Evolutionary conservation across 225 moss, liverwort and hornwort species (phyloP), one percentile per base, ranked within the genome.

Genomic region (Pleurozium schreberi): DNA sequence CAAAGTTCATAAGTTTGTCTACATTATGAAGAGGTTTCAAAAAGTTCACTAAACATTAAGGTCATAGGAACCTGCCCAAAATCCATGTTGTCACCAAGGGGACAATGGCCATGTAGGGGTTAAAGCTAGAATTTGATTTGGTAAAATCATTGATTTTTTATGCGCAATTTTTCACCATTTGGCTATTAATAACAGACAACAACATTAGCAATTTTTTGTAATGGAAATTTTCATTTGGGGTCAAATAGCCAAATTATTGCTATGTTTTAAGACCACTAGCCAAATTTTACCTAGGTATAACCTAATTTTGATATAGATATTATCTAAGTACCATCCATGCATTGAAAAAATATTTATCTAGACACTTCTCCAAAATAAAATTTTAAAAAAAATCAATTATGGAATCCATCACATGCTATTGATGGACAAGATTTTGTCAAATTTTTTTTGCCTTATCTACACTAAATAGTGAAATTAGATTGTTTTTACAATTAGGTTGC

Each of bases 101-200:
- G n/a, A n/a, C n/a, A n/a, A n/a, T n/a, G n/a, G n/a, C n/a, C n/a
- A n/a, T n/a, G n/a, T n/a, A n/a, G n/a, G n/a, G n/a, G n/a, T 49
- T 10, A 28, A 73, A 45, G 17, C 11, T 23, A 45, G 0, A 73
- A 73, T 73, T 0, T 18, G 0, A 45, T 28, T 45, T 73, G 17
- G 28, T 6, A 73, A 6, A 5, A 25, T 69, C 3, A 1, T 0
- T 45, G 5, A 17, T 73, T 43, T 73, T 17, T 6, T 73, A 3
- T 10, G 5, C 9, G 18, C 0, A 1, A 30, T 6, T 30, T 18
- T 40, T 45, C 3, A 4, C 6, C 0, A 43, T 0, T 47, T 18
- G 10, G 30, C 6, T 18, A n/a, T n/a, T n/a, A n/a, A n/a, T n/a
- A n/a, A n/a, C n/a, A n/a, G n/a, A n/a, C n/a, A n/a, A n/a, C n/a